These are phyloP conservation scores for Trichoderma lentiforme DNA, from an alignment of 2,329 filamentous ascomycete genomes.

Conservation along the genomic window DNA sequence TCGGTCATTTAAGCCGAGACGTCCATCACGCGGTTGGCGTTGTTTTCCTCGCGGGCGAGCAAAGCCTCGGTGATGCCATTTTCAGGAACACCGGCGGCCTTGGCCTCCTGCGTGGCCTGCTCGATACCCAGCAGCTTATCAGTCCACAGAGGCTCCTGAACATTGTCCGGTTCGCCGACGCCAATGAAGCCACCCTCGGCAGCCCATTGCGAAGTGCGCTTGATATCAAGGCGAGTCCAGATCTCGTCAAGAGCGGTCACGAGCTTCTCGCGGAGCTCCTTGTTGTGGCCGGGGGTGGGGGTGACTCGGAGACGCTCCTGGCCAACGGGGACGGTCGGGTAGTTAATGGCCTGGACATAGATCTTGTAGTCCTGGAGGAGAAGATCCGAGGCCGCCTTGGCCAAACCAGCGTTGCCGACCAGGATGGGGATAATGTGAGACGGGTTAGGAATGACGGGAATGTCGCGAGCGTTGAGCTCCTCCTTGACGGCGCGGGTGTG, in stretches of 20 bases:
- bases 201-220: conserved; percentile 90
- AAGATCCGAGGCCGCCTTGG: conserved; percentile 88
- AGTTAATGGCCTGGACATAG: conserved; percentile 99
- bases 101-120: conserved; percentile 61
- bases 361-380: conserved; percentile 86
- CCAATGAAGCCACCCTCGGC: conserved; percentile 90
- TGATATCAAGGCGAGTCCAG: conserved; percentile 84
- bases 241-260: conserved; percentile 81
- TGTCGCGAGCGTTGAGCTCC: conserved; percentile 71
- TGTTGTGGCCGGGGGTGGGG: conserved; percentile 86
- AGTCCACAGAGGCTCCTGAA: conserved; percentile 79
- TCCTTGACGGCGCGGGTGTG: conserved; percentile 95
- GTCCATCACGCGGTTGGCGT: conserved; percentile 29
- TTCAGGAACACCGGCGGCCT: conserved; percentile 38
- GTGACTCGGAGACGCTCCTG: conserved; percentile 96
- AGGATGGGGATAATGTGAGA: conserved; percentile 94
- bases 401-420: conserved; percentile 89
- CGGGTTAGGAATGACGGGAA: conserved; percentile 96
- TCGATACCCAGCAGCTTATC: conserved; percentile 80
- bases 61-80: conserved; percentile 55
- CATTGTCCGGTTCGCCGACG: conserved; percentile 69
- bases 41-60: conserved; percentile 52
- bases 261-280: conserved; percentile 80
- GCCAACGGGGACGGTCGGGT: conserved; percentile 95
- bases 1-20: conserved; percentile 27